Base-by-base conservation (phyloP, 495 filamentous ascomycete species). In the Collariella sp. region DNA sequence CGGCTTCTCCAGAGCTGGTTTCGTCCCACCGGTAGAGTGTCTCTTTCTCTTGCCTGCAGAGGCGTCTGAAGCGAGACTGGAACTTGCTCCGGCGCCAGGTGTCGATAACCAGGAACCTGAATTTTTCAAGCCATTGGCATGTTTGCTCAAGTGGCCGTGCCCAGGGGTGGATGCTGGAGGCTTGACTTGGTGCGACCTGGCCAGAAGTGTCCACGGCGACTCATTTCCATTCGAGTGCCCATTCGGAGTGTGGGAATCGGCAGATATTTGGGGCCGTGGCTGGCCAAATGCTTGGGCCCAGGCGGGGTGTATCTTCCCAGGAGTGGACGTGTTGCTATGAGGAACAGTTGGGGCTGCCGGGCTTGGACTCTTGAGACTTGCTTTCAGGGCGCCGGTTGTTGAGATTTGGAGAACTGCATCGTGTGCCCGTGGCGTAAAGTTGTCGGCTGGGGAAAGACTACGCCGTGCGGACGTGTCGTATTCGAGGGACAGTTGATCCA, bases 381-480 rank as follows among this genome's bases (percentile, higher is more conserved):
- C 18, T 38, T 26, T 23, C 3, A 18, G 31, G 41, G 50, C n/a
- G 12, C 19, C 7, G 24, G 31, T 26, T 9, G 19, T 46, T 39
- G 31, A 10, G 18, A 29, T 38, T n/a, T n/a, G 16, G 12, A 47
- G 50, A 2, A 33, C 29, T 13, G 35, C 24, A n/a, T n/a, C n/a
- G n/a, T n/a, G n/a, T n/a, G n/a, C n/a, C n/a, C n/a, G n/a, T n/a
- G n/a, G n/a, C n/a, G n/a, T n/a, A n/a, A n/a, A n/a, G 31, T 47
- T 62, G 20, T 24, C 46, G n/a, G 52, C 38, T 19, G 47, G 39
- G 7, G 48, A 56, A n/a, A 51, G 50, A 1, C 22, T 44, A 2
- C 43, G 50, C 15, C 4, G 20, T 7, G n/a, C 31, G 4, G 50
- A 16, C 1, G 24, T 10, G n/a, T 44, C 53, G 10, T 43, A 34